Conservation (phyloP, 176 grass and related monocot species). For the Pontederia paniculata region DNA sequence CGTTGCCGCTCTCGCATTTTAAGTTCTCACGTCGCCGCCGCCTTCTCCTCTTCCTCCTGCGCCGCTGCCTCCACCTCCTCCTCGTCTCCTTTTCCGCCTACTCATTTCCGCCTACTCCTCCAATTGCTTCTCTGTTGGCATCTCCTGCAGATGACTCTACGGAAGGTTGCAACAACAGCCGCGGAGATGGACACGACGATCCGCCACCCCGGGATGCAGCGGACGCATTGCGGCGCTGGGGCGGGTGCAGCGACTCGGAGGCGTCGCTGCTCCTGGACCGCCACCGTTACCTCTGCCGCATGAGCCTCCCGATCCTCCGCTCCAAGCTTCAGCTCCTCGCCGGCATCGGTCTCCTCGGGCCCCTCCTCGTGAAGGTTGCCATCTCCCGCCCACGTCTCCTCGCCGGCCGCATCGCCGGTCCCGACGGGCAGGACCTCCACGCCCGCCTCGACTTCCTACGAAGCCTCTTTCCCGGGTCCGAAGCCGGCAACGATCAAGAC, state of each 20-base stretch:
- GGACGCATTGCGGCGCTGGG: conserved; percentile 9
- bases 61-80: too few relatives aligned
- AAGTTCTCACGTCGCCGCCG: too few relatives aligned
- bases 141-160: too few relatives aligned
- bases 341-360: neutral
- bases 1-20: too few relatives aligned
- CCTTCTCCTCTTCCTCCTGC: too few relatives aligned
- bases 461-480: neutral
- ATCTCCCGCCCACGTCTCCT: conserved; percentile 6
- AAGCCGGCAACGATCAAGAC: neutral
- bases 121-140: too few relatives aligned
- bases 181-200: too few relatives aligned
- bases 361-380: conserved; percentile 2
- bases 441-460: neutral
- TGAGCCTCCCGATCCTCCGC: neutral
- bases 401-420: neutral
- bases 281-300: neutral
- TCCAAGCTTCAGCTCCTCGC: conserved; percentile 8
- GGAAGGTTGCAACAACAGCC: too few relatives aligned
- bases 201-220: neutral
- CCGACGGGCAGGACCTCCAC: neutral
- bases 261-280: neutral
- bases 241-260: conserved; percentile 11
- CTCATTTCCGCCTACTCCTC: too few relatives aligned
- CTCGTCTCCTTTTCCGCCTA: too few relatives aligned